Conservation (phyloP, 2,329 filamentous ascomycete genomes). For the Chlorencoelia australis region DNA sequence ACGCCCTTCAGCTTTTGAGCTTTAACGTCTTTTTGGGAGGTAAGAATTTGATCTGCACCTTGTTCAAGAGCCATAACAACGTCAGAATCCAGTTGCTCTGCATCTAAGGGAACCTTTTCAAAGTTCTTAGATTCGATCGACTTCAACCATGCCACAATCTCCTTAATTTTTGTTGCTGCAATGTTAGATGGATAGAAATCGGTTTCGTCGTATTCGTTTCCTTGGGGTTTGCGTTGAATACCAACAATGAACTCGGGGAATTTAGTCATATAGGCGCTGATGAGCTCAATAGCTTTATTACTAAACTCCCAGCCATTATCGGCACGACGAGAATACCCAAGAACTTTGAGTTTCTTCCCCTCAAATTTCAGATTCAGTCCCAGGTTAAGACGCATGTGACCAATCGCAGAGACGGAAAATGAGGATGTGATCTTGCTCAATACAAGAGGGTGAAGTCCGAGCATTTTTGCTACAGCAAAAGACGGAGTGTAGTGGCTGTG, state of each 20-base stretch:
- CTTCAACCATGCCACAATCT: constrained; percentile 91
- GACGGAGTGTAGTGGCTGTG: constrained; percentile 74
- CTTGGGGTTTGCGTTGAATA: constrained; percentile 75
- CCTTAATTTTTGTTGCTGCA: constrained; percentile 75
- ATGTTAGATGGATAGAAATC: constrained; percentile 72
- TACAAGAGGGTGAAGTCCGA: constrained; percentile 75
- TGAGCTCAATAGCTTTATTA: constrained; percentile 66
- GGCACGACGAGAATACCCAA: constrained; percentile 86
- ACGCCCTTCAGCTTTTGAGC: constrained; percentile 68
- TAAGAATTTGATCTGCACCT: constrained; percentile 55
- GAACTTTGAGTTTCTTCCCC: constrained; percentile 85
- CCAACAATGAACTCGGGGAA: constrained; percentile 94
- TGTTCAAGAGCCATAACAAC: constrained; percentile 72
- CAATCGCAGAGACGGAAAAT: constrained; percentile 75
- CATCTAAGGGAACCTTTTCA: constrained; percentile 90
- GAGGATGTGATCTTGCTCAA: constrained; percentile 94
- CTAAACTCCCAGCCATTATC: constrained; percentile 94
- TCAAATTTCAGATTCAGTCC: constrained; percentile 97
- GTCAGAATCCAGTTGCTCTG: constrained; percentile 89
- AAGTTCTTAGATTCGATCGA: constrained; percentile 83
- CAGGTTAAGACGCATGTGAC: constrained; percentile 68
- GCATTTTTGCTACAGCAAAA: constrained; percentile 73
- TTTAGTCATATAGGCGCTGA: constrained; percentile 80
- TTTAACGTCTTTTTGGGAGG: constrained; percentile 41
- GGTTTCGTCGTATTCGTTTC: constrained; percentile 72